Percentiles rank a stretch among this genome's conserved stretches.
Evolutionary conservation across 352 stramenopile genomes (phyloP).

Genomic region (Saprolegnia parasitica): DNA sequence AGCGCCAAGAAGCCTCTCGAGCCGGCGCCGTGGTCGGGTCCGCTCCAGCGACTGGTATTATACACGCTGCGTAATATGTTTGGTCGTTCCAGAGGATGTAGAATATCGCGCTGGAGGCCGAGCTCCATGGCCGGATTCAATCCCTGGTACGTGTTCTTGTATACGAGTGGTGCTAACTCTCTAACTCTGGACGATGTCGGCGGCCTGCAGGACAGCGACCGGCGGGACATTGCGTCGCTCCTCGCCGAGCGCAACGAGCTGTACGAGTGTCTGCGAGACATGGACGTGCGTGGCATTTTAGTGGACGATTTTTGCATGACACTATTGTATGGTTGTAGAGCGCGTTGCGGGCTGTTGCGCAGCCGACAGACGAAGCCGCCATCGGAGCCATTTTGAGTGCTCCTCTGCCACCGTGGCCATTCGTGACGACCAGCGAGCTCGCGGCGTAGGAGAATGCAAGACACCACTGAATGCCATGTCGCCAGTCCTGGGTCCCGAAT

Average conservation of each 20-base stretch:
- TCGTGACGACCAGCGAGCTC: too few relatives aligned
- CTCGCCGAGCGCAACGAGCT: slow-evolving; percentile 21
- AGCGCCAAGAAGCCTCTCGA: background rate
- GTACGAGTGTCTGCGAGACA: slow-evolving; percentile 7
- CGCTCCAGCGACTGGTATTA: background rate
- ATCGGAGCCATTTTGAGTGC: too few relatives aligned
- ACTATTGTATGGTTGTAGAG: too few relatives aligned
- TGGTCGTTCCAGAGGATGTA: slow-evolving; percentile 20
- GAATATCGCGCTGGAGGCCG: slow-evolving; percentile 30
- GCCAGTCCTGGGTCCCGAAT: too few relatives aligned
- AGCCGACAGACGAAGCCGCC: too few relatives aligned
- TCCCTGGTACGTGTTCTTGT: slow-evolving; percentile 29
- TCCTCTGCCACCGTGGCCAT: too few relatives aligned
- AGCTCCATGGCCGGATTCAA: slow-evolving; percentile 31
- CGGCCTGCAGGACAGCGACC: slow-evolving; percentile 4
- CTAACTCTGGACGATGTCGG: background rate
- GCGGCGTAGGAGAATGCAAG: too few relatives aligned
- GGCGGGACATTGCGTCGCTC: slow-evolving; percentile 11
- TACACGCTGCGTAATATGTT: background rate
- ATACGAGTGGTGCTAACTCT: background rate
- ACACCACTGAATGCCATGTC: too few relatives aligned
- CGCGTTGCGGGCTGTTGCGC: too few relatives aligned
- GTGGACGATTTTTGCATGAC: too few relatives aligned
- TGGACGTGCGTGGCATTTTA: background rate
- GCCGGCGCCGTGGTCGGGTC: background rate